A percentile compares a stretch with the other conserved stretches of the same genome.
Evolutionary conservation across 306 rosid genomes (phyloP).

Genomic region (Vachellia pachyceras): DNA sequence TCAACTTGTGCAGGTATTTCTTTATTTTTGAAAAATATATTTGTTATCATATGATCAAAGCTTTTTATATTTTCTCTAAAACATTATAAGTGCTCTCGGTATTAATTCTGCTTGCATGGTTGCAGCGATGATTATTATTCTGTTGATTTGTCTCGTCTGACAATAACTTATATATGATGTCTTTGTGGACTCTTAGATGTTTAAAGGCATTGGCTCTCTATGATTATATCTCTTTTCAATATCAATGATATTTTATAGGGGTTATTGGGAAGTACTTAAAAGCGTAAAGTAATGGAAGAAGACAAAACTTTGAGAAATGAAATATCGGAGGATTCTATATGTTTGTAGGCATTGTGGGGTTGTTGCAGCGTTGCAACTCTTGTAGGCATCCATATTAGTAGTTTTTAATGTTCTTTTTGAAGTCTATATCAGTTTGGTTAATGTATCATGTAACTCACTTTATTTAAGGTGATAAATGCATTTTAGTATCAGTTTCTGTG

Average conservation of each 20-base stretch:
- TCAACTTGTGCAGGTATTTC: slow-evolving; percentile 87
- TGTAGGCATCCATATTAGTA: too few species aligned
- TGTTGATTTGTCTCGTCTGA: slow-evolving; percentile 11
- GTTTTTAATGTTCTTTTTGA: too few species aligned
- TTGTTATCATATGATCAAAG: not conserved
- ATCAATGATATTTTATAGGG: not conserved
- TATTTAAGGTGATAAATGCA: too few species aligned
- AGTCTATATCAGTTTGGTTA: too few species aligned
- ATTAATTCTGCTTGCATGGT: slow-evolving; percentile 27
- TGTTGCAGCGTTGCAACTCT: too few species aligned
- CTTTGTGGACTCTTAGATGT: slow-evolving; percentile 29
- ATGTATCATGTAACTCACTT: too few species aligned
- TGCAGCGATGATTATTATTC: slow-evolving; percentile 4
- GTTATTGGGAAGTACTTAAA: too few species aligned
- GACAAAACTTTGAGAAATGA: too few species aligned
- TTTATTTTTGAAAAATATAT: not conserved
- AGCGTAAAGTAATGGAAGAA: too few species aligned
- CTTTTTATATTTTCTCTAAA: slow-evolving; percentile 19
- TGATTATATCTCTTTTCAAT: not conserved
- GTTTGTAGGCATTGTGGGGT: too few species aligned
- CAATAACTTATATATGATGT: not conserved
- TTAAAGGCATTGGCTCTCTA: not conserved
- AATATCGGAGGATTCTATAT: too few species aligned
- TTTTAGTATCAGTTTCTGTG: not conserved
- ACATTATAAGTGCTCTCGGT: slow-evolving; percentile 8